Conservation (phyloP, 2,329 filamentous ascomycete genomes). For the Lachnellula suecica region DNA sequence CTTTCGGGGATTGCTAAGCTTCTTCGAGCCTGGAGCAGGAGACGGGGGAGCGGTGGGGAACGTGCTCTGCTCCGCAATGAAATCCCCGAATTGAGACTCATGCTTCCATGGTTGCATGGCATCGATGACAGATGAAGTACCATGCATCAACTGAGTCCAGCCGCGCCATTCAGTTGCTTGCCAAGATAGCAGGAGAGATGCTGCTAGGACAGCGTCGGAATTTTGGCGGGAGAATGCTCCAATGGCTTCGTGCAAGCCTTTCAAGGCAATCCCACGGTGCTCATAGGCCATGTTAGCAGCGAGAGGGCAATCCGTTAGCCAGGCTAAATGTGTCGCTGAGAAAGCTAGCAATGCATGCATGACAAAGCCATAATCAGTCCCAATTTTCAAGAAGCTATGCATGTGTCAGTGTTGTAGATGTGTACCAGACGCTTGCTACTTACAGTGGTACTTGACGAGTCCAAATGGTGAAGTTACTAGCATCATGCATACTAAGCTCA, state of each 20-base stretch:
- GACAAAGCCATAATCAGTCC: slow-evolving; percentile 79
- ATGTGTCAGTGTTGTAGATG: slow-evolving; percentile 30
- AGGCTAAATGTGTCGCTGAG: slow-evolving; percentile 92
- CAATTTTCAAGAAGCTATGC: slow-evolving; percentile 75
- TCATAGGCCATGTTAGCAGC: slow-evolving; percentile 88
- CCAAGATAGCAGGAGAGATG: slow-evolving; percentile 91
- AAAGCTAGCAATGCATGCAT: slow-evolving; percentile 92
- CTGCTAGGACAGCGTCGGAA: slow-evolving; percentile 87
- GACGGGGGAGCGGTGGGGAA: slow-evolving; percentile 67
- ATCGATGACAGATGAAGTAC: slow-evolving; percentile 84
- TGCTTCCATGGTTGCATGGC: slow-evolving; percentile 92
- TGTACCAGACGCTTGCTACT: slow-evolving; percentile 39
- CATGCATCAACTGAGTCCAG: slow-evolving; percentile 92
- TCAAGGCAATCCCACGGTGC: slow-evolving; percentile 81
- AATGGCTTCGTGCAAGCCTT: slow-evolving; percentile 85
- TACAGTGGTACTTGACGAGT: slow-evolving; percentile 90
- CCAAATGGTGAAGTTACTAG: slow-evolving; percentile 88
- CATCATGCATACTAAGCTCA: slow-evolving; percentile 74
- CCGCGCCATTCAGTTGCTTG: slow-evolving; percentile 93
- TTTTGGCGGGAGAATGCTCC: slow-evolving; percentile 80
- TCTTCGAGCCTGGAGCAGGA: slow-evolving; percentile 58
- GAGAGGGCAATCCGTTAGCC: slow-evolving; percentile 80
- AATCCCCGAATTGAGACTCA: slow-evolving; percentile 81
- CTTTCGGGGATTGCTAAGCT: slow-evolving; percentile 59
- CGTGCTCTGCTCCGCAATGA: slow-evolving; percentile 77